A percentile compares a stretch with the other conserved stretches of the same genome.
These are phyloP conservation scores for Claviceps sp. DNA, from an alignment of 2,329 filamentous ascomycete species.

Conservation along the genomic window DNA sequence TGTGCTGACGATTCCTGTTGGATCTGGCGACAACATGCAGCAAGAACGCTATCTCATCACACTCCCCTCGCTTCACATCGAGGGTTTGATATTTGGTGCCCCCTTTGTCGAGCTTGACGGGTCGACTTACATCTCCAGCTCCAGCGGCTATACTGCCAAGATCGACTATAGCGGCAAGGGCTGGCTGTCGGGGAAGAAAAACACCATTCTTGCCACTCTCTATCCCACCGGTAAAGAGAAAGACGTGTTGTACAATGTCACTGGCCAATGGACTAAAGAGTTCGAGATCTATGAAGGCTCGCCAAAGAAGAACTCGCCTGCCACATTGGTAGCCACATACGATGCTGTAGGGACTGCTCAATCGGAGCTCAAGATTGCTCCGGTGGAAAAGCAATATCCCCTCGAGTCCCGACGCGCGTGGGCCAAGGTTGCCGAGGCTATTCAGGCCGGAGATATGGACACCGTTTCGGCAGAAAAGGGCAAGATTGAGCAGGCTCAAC, in stretches of 20 bases:
- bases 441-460: slow-evolving; percentile 75
- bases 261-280: slow-evolving; percentile 79
- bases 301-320: slow-evolving; percentile 34
- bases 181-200: slow-evolving; percentile 94
- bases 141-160: slow-evolving; percentile 73
- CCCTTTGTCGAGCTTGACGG: slow-evolving; percentile 88
- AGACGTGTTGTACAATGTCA: slow-evolving; percentile 64
- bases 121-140: slow-evolving; percentile 72
- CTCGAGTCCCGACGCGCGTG: slow-evolving; percentile 82
- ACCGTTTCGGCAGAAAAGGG: slow-evolving; percentile 64
- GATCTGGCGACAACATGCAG: slow-evolving; percentile 17
- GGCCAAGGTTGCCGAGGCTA: slow-evolving; percentile 71
- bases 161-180: slow-evolving; percentile 90
- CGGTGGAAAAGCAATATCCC: slow-evolving; percentile 67
- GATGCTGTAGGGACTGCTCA: slow-evolving; percentile 42
- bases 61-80: slow-evolving; percentile 81
- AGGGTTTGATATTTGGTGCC: slow-evolving; percentile 73
- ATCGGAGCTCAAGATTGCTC: slow-evolving; percentile 57
- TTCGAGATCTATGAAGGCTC: slow-evolving; percentile 64
- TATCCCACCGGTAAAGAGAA: slow-evolving; percentile 60
- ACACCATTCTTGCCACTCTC: slow-evolving; percentile 65
- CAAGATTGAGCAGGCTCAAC: slow-evolving; percentile 82
- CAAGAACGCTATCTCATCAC: slow-evolving; percentile 78
- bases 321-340: slow-evolving; percentile 43
- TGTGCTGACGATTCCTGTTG: slow-evolving; percentile 55